Conservation (phyloP, 139 green algal genomes). For the Chlamydomonas sp. region DNA sequence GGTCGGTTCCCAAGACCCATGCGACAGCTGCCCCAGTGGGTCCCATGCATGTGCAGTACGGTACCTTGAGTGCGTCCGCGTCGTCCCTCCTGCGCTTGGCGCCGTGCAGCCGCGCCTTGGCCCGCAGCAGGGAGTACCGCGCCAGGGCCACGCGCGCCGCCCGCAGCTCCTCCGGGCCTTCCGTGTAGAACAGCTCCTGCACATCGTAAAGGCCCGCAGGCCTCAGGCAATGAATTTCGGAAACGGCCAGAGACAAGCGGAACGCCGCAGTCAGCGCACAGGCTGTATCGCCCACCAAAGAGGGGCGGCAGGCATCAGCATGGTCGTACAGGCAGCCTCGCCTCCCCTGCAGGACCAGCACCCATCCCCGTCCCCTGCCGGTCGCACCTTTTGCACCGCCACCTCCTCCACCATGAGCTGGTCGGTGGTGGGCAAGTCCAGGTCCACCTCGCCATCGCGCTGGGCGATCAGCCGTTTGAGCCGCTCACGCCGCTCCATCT, state of each 20-base stretch:
- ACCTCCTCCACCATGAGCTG: slow-evolving; percentile 65
- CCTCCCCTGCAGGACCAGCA: not conserved
- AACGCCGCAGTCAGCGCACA: too few relatives aligned
- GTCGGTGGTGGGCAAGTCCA: slow-evolving; percentile 38
- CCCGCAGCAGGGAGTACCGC: slow-evolving; percentile 79
- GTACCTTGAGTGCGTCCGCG: slow-evolving; percentile 54
- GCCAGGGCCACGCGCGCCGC: slow-evolving; percentile 72
- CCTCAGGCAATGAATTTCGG: too few relatives aligned
- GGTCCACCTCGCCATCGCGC: slow-evolving; percentile 65
- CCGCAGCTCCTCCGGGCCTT: slow-evolving; percentile 75
- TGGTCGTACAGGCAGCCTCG: not conserved
- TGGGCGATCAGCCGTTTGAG: slow-evolving; percentile 84
- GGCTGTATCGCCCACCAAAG: slow-evolving; percentile 9
- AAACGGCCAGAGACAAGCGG: too few relatives aligned
- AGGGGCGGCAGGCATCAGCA: not conserved
- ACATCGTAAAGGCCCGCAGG: too few relatives aligned
- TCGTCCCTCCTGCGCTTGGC: slow-evolving; percentile 64
- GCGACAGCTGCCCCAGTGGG: too few relatives aligned
- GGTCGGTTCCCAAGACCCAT: too few relatives aligned
- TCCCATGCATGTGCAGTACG: too few relatives aligned
- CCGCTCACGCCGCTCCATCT: slow-evolving; percentile 92
- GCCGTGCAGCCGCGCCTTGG: slow-evolving; percentile 66
- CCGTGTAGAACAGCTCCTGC: slow-evolving; percentile 95
- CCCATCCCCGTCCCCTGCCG: not conserved
- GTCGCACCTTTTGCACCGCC: slow-evolving; percentile 33